phyloP scores from a whole-genome alignment of 768 basidiomycete genomes.

The Lactarius hatsudake region DNA sequence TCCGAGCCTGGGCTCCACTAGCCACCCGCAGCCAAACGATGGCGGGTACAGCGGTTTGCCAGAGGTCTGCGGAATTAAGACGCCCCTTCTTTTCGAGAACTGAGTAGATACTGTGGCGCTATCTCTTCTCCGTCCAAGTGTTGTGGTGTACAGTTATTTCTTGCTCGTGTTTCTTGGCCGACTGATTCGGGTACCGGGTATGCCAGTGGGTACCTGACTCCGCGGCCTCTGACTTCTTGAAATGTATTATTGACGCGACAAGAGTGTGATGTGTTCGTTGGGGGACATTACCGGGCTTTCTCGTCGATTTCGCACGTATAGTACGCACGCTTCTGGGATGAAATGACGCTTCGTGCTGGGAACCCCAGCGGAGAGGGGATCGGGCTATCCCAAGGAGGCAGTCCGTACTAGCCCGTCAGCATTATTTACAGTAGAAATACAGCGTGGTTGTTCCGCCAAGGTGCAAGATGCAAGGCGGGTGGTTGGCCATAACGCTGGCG shows the following conservation, averaged over 20 bases:
- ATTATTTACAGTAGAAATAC: too few relatives aligned
- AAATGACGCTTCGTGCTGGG: too few relatives aligned
- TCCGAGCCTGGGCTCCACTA: background rate
- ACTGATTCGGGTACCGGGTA: background rate
- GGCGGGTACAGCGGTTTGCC: slow-evolving; percentile 25
- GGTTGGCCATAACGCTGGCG: background rate
- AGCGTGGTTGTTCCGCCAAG: too few relatives aligned
- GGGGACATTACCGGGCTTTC: too few relatives aligned
- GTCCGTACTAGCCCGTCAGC: background rate
- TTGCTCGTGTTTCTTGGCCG: background rate
- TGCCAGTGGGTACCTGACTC: too few relatives aligned
- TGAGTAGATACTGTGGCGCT: too few relatives aligned
- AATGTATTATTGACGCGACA: background rate
- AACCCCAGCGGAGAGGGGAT: background rate
- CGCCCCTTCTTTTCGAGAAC: too few relatives aligned
- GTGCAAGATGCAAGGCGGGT: background rate
- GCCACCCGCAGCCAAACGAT: slow-evolving; percentile 5
- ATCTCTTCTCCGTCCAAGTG: background rate
- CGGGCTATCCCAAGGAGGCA: background rate
- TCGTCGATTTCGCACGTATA: too few relatives aligned
- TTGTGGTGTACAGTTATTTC: background rate
- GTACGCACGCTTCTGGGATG: background rate
- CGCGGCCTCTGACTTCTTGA: too few relatives aligned
- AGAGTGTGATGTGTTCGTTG: too few relatives aligned
- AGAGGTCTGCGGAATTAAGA: too few relatives aligned